These are phyloP conservation scores for Clarireedia monteithiana DNA, from an alignment of 2,329 filamentous ascomycete species.

Conservation along the genomic window DNA sequence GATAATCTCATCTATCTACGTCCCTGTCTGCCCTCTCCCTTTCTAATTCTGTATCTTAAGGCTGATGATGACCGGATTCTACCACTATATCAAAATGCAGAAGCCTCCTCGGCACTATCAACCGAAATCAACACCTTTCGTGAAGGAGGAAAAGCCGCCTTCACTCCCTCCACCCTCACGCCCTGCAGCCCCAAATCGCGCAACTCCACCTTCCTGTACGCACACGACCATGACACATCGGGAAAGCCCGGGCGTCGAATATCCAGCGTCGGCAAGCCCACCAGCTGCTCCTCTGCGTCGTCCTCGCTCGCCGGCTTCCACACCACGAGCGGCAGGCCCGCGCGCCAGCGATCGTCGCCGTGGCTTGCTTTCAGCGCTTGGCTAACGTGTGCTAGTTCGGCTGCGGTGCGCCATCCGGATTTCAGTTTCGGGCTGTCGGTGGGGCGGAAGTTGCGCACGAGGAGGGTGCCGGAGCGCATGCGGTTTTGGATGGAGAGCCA, in stretches of 20 bases:
- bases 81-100: too few relatives aligned
- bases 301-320: background rate
- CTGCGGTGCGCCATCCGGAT: background rate
- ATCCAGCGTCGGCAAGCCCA: slow-evolving; percentile 1
- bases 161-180: background rate
- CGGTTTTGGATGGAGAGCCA: slow-evolving; percentile 34
- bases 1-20: too few relatives aligned
- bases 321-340: background rate
- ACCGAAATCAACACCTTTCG: too few relatives aligned
- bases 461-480: too few relatives aligned
- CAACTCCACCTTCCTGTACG: background rate
- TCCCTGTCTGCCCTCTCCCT: too few relatives aligned
- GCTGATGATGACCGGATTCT: too few relatives aligned
- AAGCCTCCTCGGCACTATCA: too few relatives aligned
- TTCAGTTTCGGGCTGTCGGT: background rate
- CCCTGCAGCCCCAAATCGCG: background rate
- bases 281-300: background rate
- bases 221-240: background rate
- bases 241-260: background rate
- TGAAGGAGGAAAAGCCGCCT: too few relatives aligned
- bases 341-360: background rate
- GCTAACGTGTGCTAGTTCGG: background rate
- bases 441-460: too few relatives aligned
- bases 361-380: background rate
- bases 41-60: too few relatives aligned